These are phyloP conservation scores for Hygrocybe punicea DNA, from an alignment of 768 basidiomycete genomes.

Conservation along the genomic window DNA sequence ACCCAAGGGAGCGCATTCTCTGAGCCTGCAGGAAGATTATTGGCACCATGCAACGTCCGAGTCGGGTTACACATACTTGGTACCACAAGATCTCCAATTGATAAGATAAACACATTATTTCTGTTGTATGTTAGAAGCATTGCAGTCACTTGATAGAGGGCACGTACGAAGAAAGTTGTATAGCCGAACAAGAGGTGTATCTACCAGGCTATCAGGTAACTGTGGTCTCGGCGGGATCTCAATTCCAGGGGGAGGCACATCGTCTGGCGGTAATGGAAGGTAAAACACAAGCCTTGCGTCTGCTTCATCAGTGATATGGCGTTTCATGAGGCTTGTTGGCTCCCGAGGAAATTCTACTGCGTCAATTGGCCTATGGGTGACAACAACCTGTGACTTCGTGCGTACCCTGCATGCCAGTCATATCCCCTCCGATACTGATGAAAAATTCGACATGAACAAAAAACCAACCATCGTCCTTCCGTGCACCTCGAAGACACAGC, in stretches of 20 bases:
- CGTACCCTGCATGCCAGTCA: constrained; percentile 66
- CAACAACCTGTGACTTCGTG: neutral
- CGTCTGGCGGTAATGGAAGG: constrained; percentile 45
- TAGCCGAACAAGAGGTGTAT: constrained; percentile 79
- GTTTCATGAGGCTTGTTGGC: constrained; percentile 59
- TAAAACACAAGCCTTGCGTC: constrained; percentile 65
- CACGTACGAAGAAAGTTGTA: constrained; percentile 86
- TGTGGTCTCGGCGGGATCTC: constrained; percentile 46
- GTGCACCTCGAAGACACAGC: constrained; percentile 68
- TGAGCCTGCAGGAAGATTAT: constrained; percentile 47
- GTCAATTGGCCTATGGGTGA: neutral
- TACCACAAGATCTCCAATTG: constrained; percentile 87
- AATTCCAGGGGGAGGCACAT: constrained; percentile 39
- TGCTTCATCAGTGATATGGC: constrained; percentile 70
- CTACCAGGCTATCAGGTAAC: constrained; percentile 60
- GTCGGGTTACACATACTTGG: constrained; percentile 42
- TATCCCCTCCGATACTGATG: constrained; percentile 68
- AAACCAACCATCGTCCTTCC: constrained; percentile 78
- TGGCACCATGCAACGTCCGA: neutral
- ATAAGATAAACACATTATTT: constrained; percentile 89
- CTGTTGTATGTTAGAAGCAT: constrained; percentile 36
- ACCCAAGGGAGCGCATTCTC: constrained; percentile 80
- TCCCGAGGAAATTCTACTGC: constrained; percentile 66
- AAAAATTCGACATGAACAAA: constrained; percentile 75
- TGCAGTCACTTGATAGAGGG: neutral